Percentiles rank a stretch among this genome's conserved stretches.
Evolutionary conservation across 2,329 filamentous ascomycete genomes (phyloP).

Genomic region (Knoxdaviesia capensis): DNA sequence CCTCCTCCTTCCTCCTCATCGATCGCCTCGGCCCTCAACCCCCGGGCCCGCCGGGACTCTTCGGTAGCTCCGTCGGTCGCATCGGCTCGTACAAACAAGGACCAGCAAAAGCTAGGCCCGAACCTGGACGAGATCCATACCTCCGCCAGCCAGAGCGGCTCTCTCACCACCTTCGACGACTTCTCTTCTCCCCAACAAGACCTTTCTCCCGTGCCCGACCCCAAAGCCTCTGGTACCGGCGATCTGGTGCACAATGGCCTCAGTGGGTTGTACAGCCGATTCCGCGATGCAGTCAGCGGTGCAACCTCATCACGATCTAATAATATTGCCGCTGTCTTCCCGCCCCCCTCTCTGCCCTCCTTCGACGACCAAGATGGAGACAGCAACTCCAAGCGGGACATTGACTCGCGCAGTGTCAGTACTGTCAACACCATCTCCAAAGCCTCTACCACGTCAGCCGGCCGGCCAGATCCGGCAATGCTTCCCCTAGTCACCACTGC

Average conservation of each 20-base stretch:
- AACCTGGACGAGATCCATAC: slow-evolving; percentile 76
- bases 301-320: slow-evolving; percentile 7
- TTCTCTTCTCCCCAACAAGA: slow-evolving; percentile 54
- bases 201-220: slow-evolving; percentile 37
- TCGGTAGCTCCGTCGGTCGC: slow-evolving; percentile 21
- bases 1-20: not conserved
- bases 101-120: slow-evolving; percentile 57
- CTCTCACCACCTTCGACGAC: slow-evolving; percentile 85
- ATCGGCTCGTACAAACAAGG: slow-evolving; percentile 22
- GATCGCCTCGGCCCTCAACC: slow-evolving; percentile 9
- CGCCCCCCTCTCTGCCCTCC: too few species aligned
- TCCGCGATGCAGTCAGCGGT: slow-evolving; percentile 64
- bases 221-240: slow-evolving; percentile 31
- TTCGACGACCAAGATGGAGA: too few species aligned
- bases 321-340: too few species aligned
- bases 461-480: too few species aligned
- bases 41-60: slow-evolving; percentile 17
- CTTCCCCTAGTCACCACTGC: too few species aligned
- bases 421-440: too few species aligned
- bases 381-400: too few species aligned
- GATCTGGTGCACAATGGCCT: slow-evolving; percentile 71
- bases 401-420: too few species aligned
- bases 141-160: slow-evolving; percentile 66
- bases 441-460: too few species aligned
- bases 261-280: slow-evolving; percentile 70